Evolutionary conservation across 257 asterid genomes (phyloP).

Genomic region (Ehretia macrophylla): DNA sequence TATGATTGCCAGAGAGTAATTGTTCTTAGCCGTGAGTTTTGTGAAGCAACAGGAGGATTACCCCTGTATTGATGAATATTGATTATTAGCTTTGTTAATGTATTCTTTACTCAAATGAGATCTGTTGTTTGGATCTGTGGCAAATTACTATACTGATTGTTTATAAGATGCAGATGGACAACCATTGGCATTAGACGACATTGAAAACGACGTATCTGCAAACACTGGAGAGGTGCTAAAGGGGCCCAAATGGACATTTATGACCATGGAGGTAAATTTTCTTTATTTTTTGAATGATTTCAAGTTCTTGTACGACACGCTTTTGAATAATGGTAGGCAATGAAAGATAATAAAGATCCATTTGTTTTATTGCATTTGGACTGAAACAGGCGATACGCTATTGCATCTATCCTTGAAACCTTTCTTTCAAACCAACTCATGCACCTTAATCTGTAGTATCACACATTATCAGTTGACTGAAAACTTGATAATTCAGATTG

Average conservation of each 20-base stretch:
- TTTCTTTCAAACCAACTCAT: too few relatives aligned
- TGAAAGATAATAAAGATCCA: too few relatives aligned
- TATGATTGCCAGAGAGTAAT: too few relatives aligned
- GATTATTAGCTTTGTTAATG: too few relatives aligned
- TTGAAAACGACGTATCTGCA: slow-evolving; percentile 53
- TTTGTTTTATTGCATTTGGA: too few relatives aligned
- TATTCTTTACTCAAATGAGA: neutral
- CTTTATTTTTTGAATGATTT: neutral
- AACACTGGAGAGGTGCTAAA: slow-evolving; percentile 42
- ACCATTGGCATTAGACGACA: slow-evolving; percentile 51
- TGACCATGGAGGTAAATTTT: slow-evolving; percentile 67
- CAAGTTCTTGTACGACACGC: neutral
- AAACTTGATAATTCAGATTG: too few relatives aligned
- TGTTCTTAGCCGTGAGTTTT: too few relatives aligned
- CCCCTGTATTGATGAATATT: too few relatives aligned
- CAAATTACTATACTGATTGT: neutral
- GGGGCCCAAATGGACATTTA: slow-evolving; percentile 72
- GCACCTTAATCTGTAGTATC: too few relatives aligned
- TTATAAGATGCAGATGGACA: slow-evolving; percentile 63
- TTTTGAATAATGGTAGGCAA: neutral
- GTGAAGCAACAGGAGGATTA: neutral
- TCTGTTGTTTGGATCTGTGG: neutral
- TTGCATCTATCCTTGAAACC: too few relatives aligned
- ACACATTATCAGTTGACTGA: too few relatives aligned
- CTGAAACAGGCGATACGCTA: too few relatives aligned